Base-by-base conservation (phyloP, 306 rosid genomes). In the Gleditsia sinensis region DNA sequence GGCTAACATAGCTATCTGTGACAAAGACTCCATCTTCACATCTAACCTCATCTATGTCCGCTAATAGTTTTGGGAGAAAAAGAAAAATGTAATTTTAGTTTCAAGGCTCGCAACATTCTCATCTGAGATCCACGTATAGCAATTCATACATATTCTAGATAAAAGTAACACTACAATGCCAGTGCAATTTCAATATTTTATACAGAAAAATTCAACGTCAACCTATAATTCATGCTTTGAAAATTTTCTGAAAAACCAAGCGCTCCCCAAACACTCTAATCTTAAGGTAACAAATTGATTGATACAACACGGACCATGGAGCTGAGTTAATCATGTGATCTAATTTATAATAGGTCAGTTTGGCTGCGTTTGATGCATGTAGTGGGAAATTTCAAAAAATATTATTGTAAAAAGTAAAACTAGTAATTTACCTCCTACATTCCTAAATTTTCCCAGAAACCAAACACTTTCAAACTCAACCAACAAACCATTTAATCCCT, bases 21-120 rank as follows among this genome's bases (percentile, higher is more conserved):
- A 50, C 72, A 42, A 77, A 75, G 57, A 78, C 82, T 71, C 86
- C 84, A 82, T 75, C 73, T 80, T 85, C 74, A 71, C 49, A 59
- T 60, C 67, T 34, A 77, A 76, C 83, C 85, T 71, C 82, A 79
- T 89, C 68, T 78, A 72, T 82, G 62, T 75, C 96, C 83, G 90
- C 90, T 36, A 67, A 81, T 66, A 75, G 67, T 30, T 60, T 84
- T 42, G 64, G 9, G 12, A 16, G 4, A n/a, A 20, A 21, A 1
- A 55, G 9, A 9, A 32, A 17, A 74, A 72, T 25, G 51, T 24
- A 68, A 45, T 45, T 20, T 50, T 51, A 75, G 23, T 23, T 48
- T 20, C 11, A 37, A 36, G 62, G 32, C 67, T 37, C 33, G 61
- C 32, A 69, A 30, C 39, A 39, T 63, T 69, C 64, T 24, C 33